phyloP scores from a whole-genome alignment of 805 yeast genomes.

The Lachancea kluyveri region DNA sequence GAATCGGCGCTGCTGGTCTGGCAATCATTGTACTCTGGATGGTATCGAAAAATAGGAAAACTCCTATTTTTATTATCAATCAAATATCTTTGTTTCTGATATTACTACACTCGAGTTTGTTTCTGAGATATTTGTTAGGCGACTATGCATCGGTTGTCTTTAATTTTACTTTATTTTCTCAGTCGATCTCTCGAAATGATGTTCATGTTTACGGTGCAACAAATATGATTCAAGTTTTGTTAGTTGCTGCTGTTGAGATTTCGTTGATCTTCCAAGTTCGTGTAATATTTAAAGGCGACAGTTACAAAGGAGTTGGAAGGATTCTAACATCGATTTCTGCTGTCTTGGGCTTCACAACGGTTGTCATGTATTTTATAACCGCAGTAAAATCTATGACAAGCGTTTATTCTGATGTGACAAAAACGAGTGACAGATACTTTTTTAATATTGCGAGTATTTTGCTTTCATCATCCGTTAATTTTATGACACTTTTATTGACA shows the following conservation, averaged over 20 bases:
- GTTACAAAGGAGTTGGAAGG: constrained; percentile 37
- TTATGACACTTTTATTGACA: constrained; percentile 54
- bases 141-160: constrained; percentile 45
- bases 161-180: constrained; percentile 42
- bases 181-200: constrained; percentile 32
- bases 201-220: constrained; percentile 53
- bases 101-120: constrained; percentile 55
- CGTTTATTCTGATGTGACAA: constrained; percentile 25
- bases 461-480: constrained; percentile 61
- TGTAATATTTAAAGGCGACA: constrained; percentile 60
- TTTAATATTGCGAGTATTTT: constrained; percentile 51
- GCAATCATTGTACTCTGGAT: constrained; percentile 43
- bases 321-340: constrained; percentile 35
- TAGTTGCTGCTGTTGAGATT: constrained; percentile 54
- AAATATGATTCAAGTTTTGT: constrained; percentile 50
- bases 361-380: constrained; percentile 52
- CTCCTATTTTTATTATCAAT: constrained; percentile 73
- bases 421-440: constrained; percentile 33
- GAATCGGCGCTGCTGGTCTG: constrained; percentile 49
- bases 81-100: constrained; percentile 50
- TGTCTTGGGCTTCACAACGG: constrained; percentile 46
- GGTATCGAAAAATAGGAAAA: constrained; percentile 44
- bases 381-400: constrained; percentile 40
- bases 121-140: constrained; percentile 47
- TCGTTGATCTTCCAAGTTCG: constrained; percentile 68